These are phyloP conservation scores for Alternaria alternata DNA, from an alignment of 2,329 filamentous ascomycete genomes.

Conservation along the genomic window DNA sequence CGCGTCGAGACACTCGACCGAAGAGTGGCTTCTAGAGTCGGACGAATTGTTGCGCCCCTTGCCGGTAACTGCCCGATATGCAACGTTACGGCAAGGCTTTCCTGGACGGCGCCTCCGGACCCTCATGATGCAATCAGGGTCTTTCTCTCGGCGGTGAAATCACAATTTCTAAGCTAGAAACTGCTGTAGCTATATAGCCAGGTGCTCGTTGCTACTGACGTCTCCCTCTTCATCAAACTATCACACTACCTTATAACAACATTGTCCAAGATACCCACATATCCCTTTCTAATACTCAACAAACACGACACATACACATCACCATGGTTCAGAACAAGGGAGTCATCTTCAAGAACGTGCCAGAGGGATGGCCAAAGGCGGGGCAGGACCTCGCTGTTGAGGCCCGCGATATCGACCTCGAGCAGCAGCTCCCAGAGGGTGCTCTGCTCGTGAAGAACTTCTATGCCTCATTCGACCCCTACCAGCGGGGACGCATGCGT, in stretches of 20 bases:
- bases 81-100: background rate
- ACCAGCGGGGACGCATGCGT: conserved; percentile 83
- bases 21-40: conserved; percentile 1
- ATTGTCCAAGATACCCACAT: conserved; percentile 6
- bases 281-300: background rate
- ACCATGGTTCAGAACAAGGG: conserved; percentile 73
- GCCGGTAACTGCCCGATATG: conserved; percentile 22
- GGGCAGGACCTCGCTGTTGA: conserved; percentile 77
- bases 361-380: conserved; percentile 70
- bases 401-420: conserved; percentile 71
- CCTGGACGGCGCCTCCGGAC: background rate
- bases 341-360: conserved; percentile 75
- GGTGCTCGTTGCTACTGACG: conserved; percentile 8
- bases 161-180: conserved; percentile 17
- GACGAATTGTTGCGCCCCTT: conserved; percentile 7
- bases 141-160: conserved; percentile 15
- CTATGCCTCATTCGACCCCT: conserved; percentile 83
- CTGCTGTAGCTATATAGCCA: conserved; percentile 19
- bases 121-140: conserved; percentile 28
- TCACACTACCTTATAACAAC: background rate
- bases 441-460: conserved; percentile 75
- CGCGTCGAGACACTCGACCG: conserved; percentile 9
- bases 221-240: conserved; percentile 3
- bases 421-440: conserved; percentile 65
- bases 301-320: conserved; percentile 16